Conservation (phyloP, 2,329 filamentous ascomycete genomes). For the Xylaria sp. region DNA sequence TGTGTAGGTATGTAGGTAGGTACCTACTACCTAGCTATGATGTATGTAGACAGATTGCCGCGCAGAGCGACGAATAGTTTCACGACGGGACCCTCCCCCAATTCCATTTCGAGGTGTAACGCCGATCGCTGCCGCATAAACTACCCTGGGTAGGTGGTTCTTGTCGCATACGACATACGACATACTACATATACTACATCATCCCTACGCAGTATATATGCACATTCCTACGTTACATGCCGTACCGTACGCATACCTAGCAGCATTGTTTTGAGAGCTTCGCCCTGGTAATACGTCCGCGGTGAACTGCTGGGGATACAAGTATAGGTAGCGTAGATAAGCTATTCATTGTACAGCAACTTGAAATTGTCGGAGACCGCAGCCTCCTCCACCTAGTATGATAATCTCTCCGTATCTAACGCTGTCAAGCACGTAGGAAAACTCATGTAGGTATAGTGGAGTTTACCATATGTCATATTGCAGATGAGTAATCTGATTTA, state of each 20-base stretch:
- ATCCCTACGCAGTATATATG: no score
- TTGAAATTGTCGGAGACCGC: not conserved
- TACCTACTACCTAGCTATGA: no score
- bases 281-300: constrained; percentile 8
- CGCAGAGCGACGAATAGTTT: no score
- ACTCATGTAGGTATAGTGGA: not conserved
- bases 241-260: not conserved
- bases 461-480: not conserved
- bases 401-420: not conserved
- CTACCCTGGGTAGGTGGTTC: no score
- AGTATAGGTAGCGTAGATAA: not conserved
- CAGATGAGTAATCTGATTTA: not conserved
- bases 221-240: not conserved
- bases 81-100: no score
- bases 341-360: not conserved
- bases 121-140: no score
- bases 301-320: constrained; percentile 4
- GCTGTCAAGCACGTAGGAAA: not conserved
- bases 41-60: no score
- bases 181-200: not conserved
- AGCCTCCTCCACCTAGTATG: not conserved
- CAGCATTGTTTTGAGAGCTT: not conserved
- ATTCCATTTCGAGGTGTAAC: no score
- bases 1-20: no score
- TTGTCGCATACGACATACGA: no score